A percentile compares a stretch with the other conserved stretches of the same genome.
These are phyloP conservation scores for Sclerotinia glacialis DNA, from an alignment of 2,329 filamentous ascomycete species.

Conservation along the genomic window DNA sequence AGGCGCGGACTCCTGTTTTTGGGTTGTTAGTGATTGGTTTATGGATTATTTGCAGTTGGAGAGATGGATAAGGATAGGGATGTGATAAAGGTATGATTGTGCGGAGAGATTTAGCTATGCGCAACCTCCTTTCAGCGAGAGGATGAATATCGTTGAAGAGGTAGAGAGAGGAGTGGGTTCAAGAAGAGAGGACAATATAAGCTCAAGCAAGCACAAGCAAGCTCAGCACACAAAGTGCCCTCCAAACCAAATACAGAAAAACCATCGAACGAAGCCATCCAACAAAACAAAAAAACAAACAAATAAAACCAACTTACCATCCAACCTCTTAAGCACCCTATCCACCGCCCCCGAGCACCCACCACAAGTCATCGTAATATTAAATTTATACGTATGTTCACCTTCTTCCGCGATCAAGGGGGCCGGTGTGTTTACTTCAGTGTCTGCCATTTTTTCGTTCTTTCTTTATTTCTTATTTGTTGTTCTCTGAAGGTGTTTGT, in stretches of 20 bases:
- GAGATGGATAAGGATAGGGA: no score
- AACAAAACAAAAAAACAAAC: slow-evolving; percentile 1
- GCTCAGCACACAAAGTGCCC: no score
- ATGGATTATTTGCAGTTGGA: neutral
- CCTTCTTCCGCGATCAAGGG: slow-evolving; percentile 25
- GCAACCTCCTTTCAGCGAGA: no score
- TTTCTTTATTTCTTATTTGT: neutral
- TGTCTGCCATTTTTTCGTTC: slow-evolving; percentile 20
- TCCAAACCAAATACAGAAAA: no score
- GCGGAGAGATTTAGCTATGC: no score
- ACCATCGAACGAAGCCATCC: no score
- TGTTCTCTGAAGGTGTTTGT: neutral
- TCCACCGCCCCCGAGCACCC: slow-evolving; percentile 95
- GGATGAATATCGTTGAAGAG: no score
- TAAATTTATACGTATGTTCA: slow-evolving; percentile 86
- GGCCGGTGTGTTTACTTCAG: slow-evolving; percentile 5
- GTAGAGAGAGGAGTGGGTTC: no score
- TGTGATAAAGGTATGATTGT: no score
- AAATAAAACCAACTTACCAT: slow-evolving; percentile 56
- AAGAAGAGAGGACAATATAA: no score
- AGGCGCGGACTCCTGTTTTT: slow-evolving; percentile 72
- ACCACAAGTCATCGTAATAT: slow-evolving; percentile 89
- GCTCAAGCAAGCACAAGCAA: no score
- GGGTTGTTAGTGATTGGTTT: neutral
- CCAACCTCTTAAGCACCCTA: slow-evolving; percentile 85